phyloP scores from a whole-genome alignment of 805 yeast genomes.

The Yarrowia deformans region DNA sequence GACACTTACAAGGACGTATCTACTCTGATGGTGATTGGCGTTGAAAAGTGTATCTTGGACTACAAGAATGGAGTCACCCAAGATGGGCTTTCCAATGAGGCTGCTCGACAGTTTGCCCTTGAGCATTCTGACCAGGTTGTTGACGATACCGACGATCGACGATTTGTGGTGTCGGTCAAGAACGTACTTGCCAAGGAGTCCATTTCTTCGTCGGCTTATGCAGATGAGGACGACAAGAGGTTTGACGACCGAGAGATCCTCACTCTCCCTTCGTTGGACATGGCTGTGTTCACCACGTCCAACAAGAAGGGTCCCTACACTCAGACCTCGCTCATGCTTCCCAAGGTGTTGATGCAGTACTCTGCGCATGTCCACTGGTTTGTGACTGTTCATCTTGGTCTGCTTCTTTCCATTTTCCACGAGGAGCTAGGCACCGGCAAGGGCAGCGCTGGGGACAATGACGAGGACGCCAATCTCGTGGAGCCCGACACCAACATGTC shows the following conservation, averaged over 20 bases:
- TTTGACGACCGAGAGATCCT: conserved; percentile 43
- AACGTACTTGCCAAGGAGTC: conserved; percentile 31
- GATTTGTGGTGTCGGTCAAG: conserved; percentile 27
- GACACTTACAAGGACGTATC: conserved; percentile 21
- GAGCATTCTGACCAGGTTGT: conserved; percentile 33
- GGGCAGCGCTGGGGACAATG: neutral
- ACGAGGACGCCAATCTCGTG: conserved; percentile 9
- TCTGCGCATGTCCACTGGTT: conserved; percentile 38
- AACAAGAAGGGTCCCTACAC: conserved; percentile 39
- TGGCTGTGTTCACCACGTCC: conserved; percentile 43
- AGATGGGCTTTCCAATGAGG: conserved; percentile 14
- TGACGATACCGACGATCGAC: conserved; percentile 43
- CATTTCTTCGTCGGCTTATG: conserved; percentile 8
- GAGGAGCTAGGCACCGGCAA: conserved; percentile 33
- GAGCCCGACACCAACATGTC: conserved; percentile 23
- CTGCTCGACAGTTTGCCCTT: conserved; percentile 20
- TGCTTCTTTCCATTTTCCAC: conserved; percentile 19
- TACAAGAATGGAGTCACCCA: conserved; percentile 18
- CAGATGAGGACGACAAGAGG: conserved; percentile 41
- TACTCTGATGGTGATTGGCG: conserved; percentile 16
- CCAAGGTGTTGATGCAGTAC: conserved; percentile 31
- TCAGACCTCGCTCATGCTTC: conserved; percentile 3
- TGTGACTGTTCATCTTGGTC: conserved; percentile 27
- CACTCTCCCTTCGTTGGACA: conserved; percentile 46
- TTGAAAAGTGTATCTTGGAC: conserved; percentile 12